Base-by-base conservation (phyloP, 805 yeast genomes). In the Zygosaccharomyces pseudorouxii region DNA sequence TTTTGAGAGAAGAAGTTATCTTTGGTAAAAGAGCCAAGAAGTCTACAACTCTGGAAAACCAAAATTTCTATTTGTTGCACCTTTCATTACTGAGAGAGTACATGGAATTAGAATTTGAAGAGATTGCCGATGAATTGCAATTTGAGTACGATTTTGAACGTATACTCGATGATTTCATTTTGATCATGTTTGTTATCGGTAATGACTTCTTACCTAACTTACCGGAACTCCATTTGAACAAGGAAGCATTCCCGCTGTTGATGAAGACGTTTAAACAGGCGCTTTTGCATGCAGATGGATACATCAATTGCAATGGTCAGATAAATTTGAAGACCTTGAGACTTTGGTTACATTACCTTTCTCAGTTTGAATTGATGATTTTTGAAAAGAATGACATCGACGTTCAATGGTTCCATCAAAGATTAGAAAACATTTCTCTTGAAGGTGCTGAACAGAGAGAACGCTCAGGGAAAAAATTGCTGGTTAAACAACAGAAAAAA, bases 171-270 rank as follows among this genome's bases (percentile, higher is more conserved):
- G 99, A 93, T 67, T 89, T 92, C 57, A 87, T 93, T 54, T 74
- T 93, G 52, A 84, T 92, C 59, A 80, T 89, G 84, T 90, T 88
- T 63, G 96, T 93, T 52, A 88, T 93, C 58, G 99, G 99, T 60
- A 93, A 93, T 64, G 99, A 93, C 76, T 93, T 93, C 81, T 77
- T 93, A 62, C 99, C 99, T 22, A 88, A 93, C 64, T 77, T 95
- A 58, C 99, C 99, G 0, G 96, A 90, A 67, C 75, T 93, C 57
- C 90, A 88, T 65, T 77, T 93, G 55, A 90, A 89, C 64, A 93
- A 90, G 58, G 98, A 97, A 57, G 99, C 98, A 0, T 86, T 93
- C 72, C 96, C 98, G n/a, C 77, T 89, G 27, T 75, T 93, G 60
- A 74, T 93, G 57, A 88, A 84, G 53, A 84, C 97, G 12, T 93